Evolutionary conservation across 1,284 basidiomycete genomes (phyloP), one percentile per base, ranked within the genome.

Genomic region (Filobasidium uniguttulatum): DNA sequence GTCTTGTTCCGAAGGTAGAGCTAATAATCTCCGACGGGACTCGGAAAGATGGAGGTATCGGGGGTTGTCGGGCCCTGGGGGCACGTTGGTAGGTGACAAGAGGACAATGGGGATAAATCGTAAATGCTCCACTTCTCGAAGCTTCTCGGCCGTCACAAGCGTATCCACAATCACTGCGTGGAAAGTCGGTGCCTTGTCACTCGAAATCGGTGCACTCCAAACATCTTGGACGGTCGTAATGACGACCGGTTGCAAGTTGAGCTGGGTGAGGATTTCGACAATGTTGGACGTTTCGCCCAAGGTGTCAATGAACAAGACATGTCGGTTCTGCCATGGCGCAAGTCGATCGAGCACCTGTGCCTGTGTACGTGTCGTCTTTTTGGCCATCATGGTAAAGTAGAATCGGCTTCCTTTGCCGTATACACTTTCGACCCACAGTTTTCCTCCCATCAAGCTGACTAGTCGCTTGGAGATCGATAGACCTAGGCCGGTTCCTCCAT

Each of bases 31-130:
- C 4, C 67, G 61, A 14, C 64, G 56, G 25, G 53, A 48, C 51
- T 66, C 63, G 22, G 66, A 59, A 6, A 71, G 55, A 44, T 66
- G 60, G 49, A 71, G 38, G 45, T 52, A 55, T 25, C 62, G 57
- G 3, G 40, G 40, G 26, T 43, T 43, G 26, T 43, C 40, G 5
- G 40, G 40, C n/a, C 40, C 40, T n/a, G 40, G 40, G 22, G 40
- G 40, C 3, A 43, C 40, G 15, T 43, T 43, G 23, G 74, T 72
- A 3, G 86, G 85, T 7, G 86, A 82, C 35, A 98, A 77, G n/a
- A 99, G 77, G 15, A 97, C 90, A 57, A 96, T 85, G 1, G 94
- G 94, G 56, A 98, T 94, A 65, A 97, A 97, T 46, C 93, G 79
- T 50, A 98, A 72, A 64, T 96, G 88, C 64, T 98, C 94, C 57